Evolutionary conservation across 2,329 filamentous ascomycete genomes (phyloP).

Genomic region (Aureobasidium sp.): DNA sequence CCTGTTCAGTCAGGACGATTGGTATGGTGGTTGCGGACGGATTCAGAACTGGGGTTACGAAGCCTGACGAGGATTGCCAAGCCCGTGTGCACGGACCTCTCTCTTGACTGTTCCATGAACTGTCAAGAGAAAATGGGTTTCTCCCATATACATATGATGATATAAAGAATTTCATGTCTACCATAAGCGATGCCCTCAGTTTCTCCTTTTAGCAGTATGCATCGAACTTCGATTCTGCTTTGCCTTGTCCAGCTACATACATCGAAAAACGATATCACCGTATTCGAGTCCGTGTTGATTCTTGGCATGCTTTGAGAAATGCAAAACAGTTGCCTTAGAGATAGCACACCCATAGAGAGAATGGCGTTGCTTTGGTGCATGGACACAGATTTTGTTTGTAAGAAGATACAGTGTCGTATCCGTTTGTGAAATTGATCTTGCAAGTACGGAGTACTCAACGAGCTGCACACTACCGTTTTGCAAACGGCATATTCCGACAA

Average conservation of each 20-base stretch:
- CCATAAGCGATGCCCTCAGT: not conserved
- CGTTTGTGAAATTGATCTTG: not conserved
- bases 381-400: not conserved
- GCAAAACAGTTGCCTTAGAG: not conserved
- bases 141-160: not conserved
- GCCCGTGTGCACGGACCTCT: no score
- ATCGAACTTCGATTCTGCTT: not conserved
- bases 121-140: not conserved
- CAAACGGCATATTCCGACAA: conserved; percentile 5
- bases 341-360: not conserved
- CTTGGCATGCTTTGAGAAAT: conserved; percentile 3
- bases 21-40: not conserved
- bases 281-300: not conserved
- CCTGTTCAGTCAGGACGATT: not conserved
- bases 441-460: not conserved
- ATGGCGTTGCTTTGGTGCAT: not conserved
- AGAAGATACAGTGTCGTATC: not conserved
- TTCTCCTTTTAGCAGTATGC: not conserved
- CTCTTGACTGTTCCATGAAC: no score
- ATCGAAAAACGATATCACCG: not conserved
- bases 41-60: no score
- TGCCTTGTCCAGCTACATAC: not conserved
- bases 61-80: no score
- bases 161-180: conserved; percentile 7
- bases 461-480: not conserved